Base-by-base conservation (phyloP, 2,329 filamentous ascomycete genomes). In the Arthrinium puccinioides region DNA sequence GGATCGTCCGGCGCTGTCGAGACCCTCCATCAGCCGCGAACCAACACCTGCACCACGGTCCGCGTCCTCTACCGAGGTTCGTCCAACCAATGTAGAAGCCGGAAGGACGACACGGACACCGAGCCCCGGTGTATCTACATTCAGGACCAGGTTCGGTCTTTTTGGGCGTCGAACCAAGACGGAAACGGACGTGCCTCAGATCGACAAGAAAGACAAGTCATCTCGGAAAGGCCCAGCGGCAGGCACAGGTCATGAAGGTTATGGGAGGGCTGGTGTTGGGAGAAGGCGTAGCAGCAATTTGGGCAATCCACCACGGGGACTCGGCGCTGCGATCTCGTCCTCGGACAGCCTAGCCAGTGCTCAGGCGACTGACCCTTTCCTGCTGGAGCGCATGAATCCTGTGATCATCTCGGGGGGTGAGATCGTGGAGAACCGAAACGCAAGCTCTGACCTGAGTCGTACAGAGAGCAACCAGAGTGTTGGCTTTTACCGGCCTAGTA, bases 181-280 rank as follows among this genome's bases (percentile, higher is more conserved):
- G 1, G 68, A 75, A 1, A 55, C 73, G 4, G 69, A 77, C 28
- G 55, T 59, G n/a, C 42, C 61, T 9, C 59, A 58, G 15, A 42
- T 56, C 1, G 72, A 79, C n/a, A 78, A 73, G 53, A 69, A 72
- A 25, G 78, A 81, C 8, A 79, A 72, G 44, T 54, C 66, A 7
- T 43, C 66, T 18, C 74, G 84, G 20, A 90, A 87, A 59, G 89
- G 90, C 0, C 90, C 90, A 16, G 78, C 75, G 13, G 90, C 90
- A 27, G 90, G 90, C n/a, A 97, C 90, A 25, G 90, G 90, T 0
- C 88, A 97, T 52, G 90, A 97, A 63, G 84, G 84, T 2, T 89
- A 90, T 51, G 83, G 83, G 1, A 74, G 74, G 39, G 67, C 86
- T 39, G 78, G 79, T 3, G 64, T 70, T 5, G 51, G 66, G 21